These are phyloP conservation scores for Colletotrichum orchidophilum DNA, from an alignment of 2,329 filamentous ascomycete genomes.

Conservation along the genomic window DNA sequence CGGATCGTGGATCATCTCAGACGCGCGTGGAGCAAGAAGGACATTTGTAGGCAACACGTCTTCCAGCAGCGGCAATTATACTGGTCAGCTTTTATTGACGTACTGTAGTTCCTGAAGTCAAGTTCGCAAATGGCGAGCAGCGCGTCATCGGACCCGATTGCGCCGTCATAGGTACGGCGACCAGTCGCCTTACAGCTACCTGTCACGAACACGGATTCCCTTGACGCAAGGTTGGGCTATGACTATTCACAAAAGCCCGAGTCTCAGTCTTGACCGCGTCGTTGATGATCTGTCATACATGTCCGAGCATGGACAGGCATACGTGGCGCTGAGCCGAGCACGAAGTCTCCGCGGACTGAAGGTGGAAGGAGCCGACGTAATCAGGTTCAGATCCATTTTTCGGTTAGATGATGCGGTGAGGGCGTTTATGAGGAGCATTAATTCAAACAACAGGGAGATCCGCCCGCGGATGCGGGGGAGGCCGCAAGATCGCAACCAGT, in stretches of 20 bases:
- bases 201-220: neutral
- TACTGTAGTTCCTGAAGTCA: neutral
- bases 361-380: neutral
- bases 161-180: neutral
- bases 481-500: neutral
- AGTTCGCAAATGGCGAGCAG: neutral
- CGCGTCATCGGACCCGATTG: neutral
- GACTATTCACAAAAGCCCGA: constrained; percentile 14
- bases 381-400: neutral
- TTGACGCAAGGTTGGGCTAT: constrained; percentile 1
- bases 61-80: neutral
- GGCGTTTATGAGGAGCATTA: neutral
- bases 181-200: neutral
- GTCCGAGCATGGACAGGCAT: neutral
- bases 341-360: neutral
- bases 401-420: neutral
- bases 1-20: neutral
- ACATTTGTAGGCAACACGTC: neutral
- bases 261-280: constrained; percentile 5
- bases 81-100: neutral
- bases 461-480: neutral
- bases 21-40: neutral
- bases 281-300: constrained; percentile 1
- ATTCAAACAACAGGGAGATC: neutral
- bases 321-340: neutral